These are phyloP conservation scores for Calocera viscosa DNA, from an alignment of 768 basidiomycete genomes.

Conservation along the genomic window DNA sequence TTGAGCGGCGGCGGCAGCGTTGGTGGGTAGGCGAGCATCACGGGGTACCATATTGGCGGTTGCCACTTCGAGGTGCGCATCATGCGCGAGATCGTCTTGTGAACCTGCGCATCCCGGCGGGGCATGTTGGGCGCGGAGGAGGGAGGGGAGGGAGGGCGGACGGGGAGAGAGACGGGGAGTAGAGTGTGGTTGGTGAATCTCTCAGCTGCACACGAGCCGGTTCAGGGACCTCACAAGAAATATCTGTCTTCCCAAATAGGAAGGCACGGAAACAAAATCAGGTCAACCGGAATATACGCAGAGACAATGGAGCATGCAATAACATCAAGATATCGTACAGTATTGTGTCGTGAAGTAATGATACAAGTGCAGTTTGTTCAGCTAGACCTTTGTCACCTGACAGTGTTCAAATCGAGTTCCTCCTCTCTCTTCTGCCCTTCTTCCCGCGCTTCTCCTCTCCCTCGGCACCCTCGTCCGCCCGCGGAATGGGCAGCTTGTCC, in stretches of 20 bases:
- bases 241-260: neutral
- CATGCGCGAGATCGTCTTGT: conserved; percentile 72
- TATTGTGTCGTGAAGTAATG: neutral
- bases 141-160: neutral
- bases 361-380: neutral
- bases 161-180: neutral
- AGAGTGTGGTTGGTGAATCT: too few species aligned
- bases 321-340: neutral
- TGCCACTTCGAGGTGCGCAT: conserved; percentile 47
- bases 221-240: conserved; percentile 6
- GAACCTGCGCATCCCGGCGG: conserved; percentile 77
- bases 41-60: conserved; percentile 71
- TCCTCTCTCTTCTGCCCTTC: conserved; percentile 63
- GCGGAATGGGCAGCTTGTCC: conserved; percentile 64
- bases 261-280: neutral
- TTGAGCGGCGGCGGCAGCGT: conserved; percentile 60
- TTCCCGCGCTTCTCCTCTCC: conserved; percentile 39
- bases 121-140: conserved; percentile 38
- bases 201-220: neutral
- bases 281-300: neutral
- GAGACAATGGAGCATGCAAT: neutral
- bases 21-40: conserved; percentile 80
- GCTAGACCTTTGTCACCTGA: neutral
- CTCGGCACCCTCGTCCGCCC: conserved; percentile 42
- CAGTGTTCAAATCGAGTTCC: conserved; percentile 48